Evolutionary conservation across 768 basidiomycete genomes (phyloP).

Genomic region (Suillus fuscotomentosus): DNA sequence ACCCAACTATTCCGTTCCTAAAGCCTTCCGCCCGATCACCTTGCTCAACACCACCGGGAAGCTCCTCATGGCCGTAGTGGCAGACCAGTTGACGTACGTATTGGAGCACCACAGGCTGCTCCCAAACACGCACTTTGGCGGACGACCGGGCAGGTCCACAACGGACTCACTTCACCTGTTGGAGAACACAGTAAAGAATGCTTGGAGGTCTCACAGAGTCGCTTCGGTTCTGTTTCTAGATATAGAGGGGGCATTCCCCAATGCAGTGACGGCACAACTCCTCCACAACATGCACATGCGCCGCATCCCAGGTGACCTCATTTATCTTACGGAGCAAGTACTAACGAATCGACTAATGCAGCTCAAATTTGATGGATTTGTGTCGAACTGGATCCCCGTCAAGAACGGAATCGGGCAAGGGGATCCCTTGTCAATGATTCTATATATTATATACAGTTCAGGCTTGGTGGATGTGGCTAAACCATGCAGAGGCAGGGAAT

Average conservation of each 20-base stretch:
- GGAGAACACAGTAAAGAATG: conserved; percentile 32
- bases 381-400: neutral
- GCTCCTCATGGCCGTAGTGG: conserved; percentile 20
- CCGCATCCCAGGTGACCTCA: conserved; percentile 19
- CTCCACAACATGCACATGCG: conserved; percentile 28
- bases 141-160: conserved; percentile 15
- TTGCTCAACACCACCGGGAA: conserved; percentile 34
- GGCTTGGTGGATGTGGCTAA: conserved; percentile 14
- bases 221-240: conserved; percentile 22
- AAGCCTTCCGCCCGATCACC: conserved; percentile 37
- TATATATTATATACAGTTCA: conserved; percentile 28
- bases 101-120: conserved; percentile 33
- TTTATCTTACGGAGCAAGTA: conserved; percentile 5
- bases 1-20: conserved; percentile 30
- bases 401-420: conserved; percentile 28
- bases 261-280: conserved; percentile 29
- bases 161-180: conserved; percentile 35
- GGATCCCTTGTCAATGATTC: conserved; percentile 24
- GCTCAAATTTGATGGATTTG: conserved; percentile 19
- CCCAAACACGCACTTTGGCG: conserved; percentile 33
- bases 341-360: conserved; percentile 6
- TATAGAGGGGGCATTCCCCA: conserved; percentile 36
- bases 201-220: conserved; percentile 35
- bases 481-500: no score
- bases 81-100: conserved; percentile 21